A percentile compares a stretch with the other conserved stretches of the same genome.
These are phyloP conservation scores for Arachis stenosperma DNA, from an alignment of 306 rosid genomes.

Conservation along the genomic window DNA sequence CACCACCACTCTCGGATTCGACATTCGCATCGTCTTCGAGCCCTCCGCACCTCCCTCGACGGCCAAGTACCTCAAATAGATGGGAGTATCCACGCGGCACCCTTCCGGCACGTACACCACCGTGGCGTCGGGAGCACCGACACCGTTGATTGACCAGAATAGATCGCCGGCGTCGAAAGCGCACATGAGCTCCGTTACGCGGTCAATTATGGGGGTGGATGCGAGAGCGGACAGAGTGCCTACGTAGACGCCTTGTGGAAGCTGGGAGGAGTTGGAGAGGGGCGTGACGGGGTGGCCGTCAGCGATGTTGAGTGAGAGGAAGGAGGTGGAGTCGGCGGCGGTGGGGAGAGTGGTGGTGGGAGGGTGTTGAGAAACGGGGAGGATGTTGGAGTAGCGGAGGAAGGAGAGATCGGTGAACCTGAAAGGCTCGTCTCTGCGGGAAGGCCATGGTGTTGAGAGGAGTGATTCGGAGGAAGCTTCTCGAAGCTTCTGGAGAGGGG, in stretches of 20 bases:
- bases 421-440: constrained; percentile 84
- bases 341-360: constrained; percentile 32
- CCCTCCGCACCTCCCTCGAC: constrained; percentile 48
- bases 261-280: constrained; percentile 38
- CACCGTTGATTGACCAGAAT: constrained; percentile 92
- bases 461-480: constrained; percentile 62
- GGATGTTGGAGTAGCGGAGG: constrained; percentile 65
- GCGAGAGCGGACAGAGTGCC: constrained; percentile 59
- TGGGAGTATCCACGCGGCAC: constrained; percentile 62
- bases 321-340: constrained; percentile 24
- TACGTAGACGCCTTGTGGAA: constrained; percentile 67
- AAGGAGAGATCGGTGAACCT: constrained; percentile 87
- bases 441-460: constrained; percentile 90
- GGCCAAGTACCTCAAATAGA: constrained; percentile 63
- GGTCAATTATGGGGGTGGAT: constrained; percentile 36
- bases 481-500: constrained; percentile 72
- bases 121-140: constrained; percentile 83
- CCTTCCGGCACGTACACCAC: constrained; percentile 79
- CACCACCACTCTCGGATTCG: constrained; percentile 88
- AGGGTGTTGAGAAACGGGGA: constrained; percentile 55
- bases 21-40: constrained; percentile 51
- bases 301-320: constrained; percentile 52
- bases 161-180: constrained; percentile 57
- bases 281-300: constrained; percentile 56
- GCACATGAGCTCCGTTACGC: constrained; percentile 51